A percentile compares a stretch with the other conserved stretches of the same genome.
These are phyloP conservation scores for Trypanosoma rangeli DNA, from an alignment of 208 protist species.

Conservation along the genomic window DNA sequence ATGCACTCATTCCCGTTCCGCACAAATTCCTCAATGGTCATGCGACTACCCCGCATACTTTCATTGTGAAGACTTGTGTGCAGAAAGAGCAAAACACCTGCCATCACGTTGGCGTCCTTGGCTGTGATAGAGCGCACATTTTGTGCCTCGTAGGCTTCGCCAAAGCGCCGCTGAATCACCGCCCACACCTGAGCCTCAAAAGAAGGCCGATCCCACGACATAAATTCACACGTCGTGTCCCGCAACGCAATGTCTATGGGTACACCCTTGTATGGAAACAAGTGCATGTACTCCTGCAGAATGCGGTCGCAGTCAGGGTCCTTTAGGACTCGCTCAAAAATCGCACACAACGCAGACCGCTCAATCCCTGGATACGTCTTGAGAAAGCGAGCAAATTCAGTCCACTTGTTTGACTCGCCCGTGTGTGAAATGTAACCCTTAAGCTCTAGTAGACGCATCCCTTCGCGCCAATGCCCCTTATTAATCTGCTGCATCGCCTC, in stretches of 20 bases:
- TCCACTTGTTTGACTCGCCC: constrained; percentile 31
- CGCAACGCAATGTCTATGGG: constrained; percentile 85
- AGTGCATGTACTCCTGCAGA: constrained; percentile 68
- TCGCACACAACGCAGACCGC: constrained; percentile 56
- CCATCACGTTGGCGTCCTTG: constrained; percentile 78
- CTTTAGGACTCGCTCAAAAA: constrained; percentile 82
- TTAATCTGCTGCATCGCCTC: constrained; percentile 61
- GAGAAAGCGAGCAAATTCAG: constrained; percentile 71
- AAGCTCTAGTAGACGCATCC: constrained; percentile 58
- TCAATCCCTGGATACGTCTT: constrained; percentile 64
- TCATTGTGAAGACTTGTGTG: constrained; percentile 86
- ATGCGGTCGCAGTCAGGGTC: constrained; percentile 48
- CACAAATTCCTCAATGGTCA: constrained; percentile 66
- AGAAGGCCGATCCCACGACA: constrained; percentile 87
- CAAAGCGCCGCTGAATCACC: constrained; percentile 75
- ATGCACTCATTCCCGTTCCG: constrained; percentile 69
- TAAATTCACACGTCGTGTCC: constrained; percentile 86
- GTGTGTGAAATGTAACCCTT: constrained; percentile 38
- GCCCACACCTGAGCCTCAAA: constrained; percentile 89
- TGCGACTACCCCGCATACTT: constrained; percentile 44
- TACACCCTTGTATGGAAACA: constrained; percentile 66
- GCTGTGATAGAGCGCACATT: constrained; percentile 64
- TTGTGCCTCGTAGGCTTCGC: constrained; percentile 73
- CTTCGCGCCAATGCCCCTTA: constrained; percentile 67
- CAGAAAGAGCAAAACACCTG: constrained; percentile 86